Evolutionary conservation across 257 asterid genomes (phyloP), one percentile per base, ranked within the genome.

Genomic region (Solanum sejunctum): DNA sequence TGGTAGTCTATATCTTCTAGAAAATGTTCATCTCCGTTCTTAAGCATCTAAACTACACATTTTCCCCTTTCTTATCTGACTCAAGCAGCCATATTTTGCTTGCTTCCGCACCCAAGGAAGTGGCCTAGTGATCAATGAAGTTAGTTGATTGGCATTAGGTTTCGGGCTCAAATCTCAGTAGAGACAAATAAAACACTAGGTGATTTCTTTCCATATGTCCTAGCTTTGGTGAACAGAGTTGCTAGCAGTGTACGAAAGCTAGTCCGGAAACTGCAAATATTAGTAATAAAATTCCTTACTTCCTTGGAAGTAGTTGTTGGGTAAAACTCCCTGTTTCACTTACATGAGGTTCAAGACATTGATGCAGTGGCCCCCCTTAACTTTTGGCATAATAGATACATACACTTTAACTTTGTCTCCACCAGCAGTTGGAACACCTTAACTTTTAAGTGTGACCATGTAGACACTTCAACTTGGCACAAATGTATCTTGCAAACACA

Each of bases 1-100:
- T 85, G 39, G 55, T 86, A 82, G 84, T 81, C 60, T 60, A 79
- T 78, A 69, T 41, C 88, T 64, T 81, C 73, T 45, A 49, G 55
- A 75, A 18, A 54, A 41, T 71, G 81, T 61, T 82, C 45, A 83
- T 52, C 39, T 78, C 21, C 43, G 8, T 84, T 86, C 83, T 82
- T 39, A 54, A 41, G 58, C 52, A 60, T 81, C 84, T 32, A 57
- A 23, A 26, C 41, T 72, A 52, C 77, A 63, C 55, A 26, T 56
- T 64, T 82, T 36, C 16, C 23, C 73, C 51, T 60, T 85, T 45
- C 20, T 41, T 23, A 32, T 81, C 45, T 20, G 64, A 23, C 23
- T 75, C 49, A 47, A 75, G 81, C 20, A n/a, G 20, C 45, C n/a
- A n/a, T 72, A 21, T 12, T 21, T 45, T 47, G 81, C 23, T 73